Evolutionary conservation across 352 stramenopile genomes (phyloP), one percentile per base, ranked within the genome.

Genomic region (Paralagenidium karlingii): DNA sequence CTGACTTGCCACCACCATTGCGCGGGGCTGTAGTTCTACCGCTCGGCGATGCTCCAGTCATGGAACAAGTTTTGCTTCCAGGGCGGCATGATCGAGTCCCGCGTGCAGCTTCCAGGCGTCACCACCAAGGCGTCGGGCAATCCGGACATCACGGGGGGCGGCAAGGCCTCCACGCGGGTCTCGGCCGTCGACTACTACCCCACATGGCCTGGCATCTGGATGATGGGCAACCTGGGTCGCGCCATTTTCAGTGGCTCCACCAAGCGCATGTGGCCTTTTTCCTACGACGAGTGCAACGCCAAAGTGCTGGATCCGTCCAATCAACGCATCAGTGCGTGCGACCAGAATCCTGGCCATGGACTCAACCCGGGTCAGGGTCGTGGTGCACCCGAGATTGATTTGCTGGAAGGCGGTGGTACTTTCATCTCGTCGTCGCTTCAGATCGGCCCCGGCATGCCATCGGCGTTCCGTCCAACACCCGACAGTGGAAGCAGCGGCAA

Each of bases 31-130:
- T 82, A 77, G 41, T 55, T 52, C 40, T 80, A 82, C 32, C 46
- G 54, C 3, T 76, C 67, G 24, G 83, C 58, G 2, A 94, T 94
- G 75, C 27, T 96, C 3, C 82, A 91, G 44, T 63, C 50, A 15
- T 96, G 85, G 85, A 85, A 96, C 63, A 96, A 96, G 58, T 95
- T 96, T 50, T 96, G 85, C 55, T 95, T 95, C 51, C 89, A 85
- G 16, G 85, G 85, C 22, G 85, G 85, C 16, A 89, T 95, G 31
- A 48, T 96, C 8, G 85, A 96, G 53, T 73, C 94, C n/a, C 52
- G 68, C 31, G 66, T 81, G 12, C 74, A 85, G 43, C 59, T 96
- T 10, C 91, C 91, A 0, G 91, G 87, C 8, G 73, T 81, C 11
- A 57, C 66, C 2, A 62, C 75, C 21, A 71, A 36, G 4, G 37